These are phyloP conservation scores for Nicotiana tomentosiformis DNA, from an alignment of 257 asterid genomes.

Conservation along the genomic window DNA sequence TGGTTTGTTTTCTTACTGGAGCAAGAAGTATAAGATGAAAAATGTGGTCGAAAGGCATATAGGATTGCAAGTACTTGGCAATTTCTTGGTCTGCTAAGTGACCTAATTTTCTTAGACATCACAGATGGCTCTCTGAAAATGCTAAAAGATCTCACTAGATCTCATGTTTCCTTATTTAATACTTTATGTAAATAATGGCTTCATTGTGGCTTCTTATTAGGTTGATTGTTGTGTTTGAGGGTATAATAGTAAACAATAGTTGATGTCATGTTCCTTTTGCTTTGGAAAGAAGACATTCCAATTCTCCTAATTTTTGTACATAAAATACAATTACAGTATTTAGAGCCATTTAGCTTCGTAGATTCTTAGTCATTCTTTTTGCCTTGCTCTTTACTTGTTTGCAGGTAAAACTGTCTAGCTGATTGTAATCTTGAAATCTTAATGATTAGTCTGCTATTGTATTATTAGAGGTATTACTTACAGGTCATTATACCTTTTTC, in stretches of 20 bases:
- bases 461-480: neutral
- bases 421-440: neutral
- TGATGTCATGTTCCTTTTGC: neutral
- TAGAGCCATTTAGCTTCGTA: neutral
- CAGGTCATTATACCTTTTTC: neutral
- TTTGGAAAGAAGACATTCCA: neutral
- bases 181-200: neutral
- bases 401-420: neutral
- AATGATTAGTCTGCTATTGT: too few species aligned
- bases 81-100: too few species aligned
- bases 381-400: neutral
- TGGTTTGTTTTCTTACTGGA: too few species aligned
- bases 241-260: neutral
- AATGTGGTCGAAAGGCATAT: too few species aligned
- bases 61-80: too few species aligned
- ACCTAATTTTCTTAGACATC: too few species aligned
- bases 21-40: too few species aligned
- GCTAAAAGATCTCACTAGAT: too few species aligned
- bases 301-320: neutral
- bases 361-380: neutral
- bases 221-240: neutral
- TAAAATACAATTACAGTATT: too few species aligned
- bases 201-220: neutral
- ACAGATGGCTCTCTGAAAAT: too few species aligned
- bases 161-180: too few species aligned